These are phyloP conservation scores for Populus tremula DNA, from an alignment of 345 rosid genomes.

Conservation along the genomic window DNA sequence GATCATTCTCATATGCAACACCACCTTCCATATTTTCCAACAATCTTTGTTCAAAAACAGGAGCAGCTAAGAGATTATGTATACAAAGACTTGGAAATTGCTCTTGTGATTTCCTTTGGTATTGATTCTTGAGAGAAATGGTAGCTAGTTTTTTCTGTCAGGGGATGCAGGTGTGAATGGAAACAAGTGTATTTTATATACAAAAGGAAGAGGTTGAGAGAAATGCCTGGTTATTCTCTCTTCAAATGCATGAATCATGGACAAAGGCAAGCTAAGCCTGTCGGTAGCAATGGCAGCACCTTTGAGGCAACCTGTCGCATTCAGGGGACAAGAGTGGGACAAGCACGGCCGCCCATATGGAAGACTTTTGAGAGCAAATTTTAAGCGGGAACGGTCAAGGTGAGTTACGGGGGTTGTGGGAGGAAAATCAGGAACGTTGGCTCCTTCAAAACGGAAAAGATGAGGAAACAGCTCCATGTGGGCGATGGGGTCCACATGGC, in stretches of 20 bases:
- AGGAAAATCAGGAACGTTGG: constrained; percentile 42
- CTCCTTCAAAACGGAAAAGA: constrained; percentile 5
- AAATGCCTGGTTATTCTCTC: neutral
- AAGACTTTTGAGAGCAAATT: constrained; percentile 12
- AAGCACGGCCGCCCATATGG: constrained; percentile 61
- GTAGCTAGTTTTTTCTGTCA: neutral
- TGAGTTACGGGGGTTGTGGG: constrained; percentile 28
- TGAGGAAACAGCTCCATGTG: constrained; percentile 22
- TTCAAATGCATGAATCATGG: constrained; percentile 46
- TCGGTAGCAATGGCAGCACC: constrained; percentile 71
- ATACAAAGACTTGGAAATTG: neutral
- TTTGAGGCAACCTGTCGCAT: constrained; percentile 61
- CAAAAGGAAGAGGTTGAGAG: constrained; percentile 4
- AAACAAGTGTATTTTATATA: constrained; percentile 38
- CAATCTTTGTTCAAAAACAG: neutral
- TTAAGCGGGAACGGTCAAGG: constrained; percentile 39
- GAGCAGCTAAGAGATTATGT: neutral
- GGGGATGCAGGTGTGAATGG: neutral
- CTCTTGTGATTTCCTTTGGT: neutral
- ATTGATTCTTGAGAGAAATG: neutral
- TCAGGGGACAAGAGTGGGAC: constrained; percentile 77
- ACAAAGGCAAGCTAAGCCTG: constrained; percentile 72
- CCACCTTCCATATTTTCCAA: constrained; percentile 33
- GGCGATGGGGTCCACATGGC: constrained; percentile 14
- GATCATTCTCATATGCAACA: constrained; percentile 48